phyloP scores from a whole-genome alignment of 768 basidiomycete species.

The Podaxis mareebaensis region DNA sequence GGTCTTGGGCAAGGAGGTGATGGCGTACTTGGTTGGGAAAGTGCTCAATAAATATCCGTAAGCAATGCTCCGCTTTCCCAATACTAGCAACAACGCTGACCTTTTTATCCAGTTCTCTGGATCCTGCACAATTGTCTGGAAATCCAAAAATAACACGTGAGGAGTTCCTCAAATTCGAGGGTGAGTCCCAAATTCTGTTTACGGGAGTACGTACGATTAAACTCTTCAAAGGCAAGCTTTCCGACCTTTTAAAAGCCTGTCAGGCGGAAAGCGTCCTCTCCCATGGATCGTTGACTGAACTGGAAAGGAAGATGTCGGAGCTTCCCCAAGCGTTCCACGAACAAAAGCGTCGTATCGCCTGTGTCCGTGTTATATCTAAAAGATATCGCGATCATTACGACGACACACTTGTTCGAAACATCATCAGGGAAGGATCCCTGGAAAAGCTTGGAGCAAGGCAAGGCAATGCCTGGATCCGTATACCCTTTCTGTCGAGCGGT shows the following conservation, averaged over 20 bases:
- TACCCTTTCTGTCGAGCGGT: background rate
- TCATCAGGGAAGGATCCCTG: background rate
- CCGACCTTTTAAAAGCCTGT: background rate
- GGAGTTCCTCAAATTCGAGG: background rate
- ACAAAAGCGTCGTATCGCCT: slow-evolving; percentile 3
- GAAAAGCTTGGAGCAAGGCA: background rate
- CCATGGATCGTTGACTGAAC: no score
- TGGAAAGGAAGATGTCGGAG: no score
- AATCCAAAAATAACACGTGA: background rate
- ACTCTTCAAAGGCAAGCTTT: background rate
- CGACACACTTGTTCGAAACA: background rate
- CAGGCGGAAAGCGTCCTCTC: no score
- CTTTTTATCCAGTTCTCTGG: background rate
- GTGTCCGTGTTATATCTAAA: background rate
- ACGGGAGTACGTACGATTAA: background rate
- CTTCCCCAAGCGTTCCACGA: background rate
- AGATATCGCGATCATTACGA: background rate
- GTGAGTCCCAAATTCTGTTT: background rate
- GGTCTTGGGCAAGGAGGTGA: background rate
- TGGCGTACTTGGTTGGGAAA: slow-evolving; percentile 1
- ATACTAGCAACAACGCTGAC: background rate
- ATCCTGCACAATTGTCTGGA: background rate
- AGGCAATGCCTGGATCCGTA: background rate
- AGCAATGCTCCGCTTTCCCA: background rate
- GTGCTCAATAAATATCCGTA: slow-evolving; percentile 9